Conservation (phyloP, 108 stramenopile genomes). For the Cyclostephanos invisitatus region DNA sequence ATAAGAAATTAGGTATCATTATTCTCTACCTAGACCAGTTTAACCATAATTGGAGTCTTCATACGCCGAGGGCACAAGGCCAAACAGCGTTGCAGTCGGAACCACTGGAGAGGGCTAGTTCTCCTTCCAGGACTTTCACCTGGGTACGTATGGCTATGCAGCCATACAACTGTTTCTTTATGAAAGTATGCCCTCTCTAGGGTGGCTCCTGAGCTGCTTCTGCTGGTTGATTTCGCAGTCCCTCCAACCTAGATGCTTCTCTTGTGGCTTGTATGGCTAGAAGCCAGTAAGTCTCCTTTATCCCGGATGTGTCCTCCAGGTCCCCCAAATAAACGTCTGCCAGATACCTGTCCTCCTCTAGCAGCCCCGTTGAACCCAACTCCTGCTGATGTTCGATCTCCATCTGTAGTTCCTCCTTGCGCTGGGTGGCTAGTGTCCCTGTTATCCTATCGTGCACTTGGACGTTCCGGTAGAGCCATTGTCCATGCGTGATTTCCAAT, state of each 20-base stretch:
- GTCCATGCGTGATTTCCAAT: not conserved
- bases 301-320: no score
- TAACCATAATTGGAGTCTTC: not conserved
- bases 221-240: no score
- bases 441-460: slow-evolving; percentile 10
- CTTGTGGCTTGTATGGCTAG: no score
- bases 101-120: no score
- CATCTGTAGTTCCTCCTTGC: slow-evolving; percentile 11
- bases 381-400: slow-evolving; percentile 1
- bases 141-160: no score
- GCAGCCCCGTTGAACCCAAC: slow-evolving; percentile 4
- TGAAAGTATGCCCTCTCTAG: no score
- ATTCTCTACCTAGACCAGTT: not conserved
- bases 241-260: no score
- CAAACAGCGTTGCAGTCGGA: no score
- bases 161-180: no score
- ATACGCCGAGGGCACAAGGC: not conserved
- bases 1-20: not conserved
- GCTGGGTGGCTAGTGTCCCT: not conserved
- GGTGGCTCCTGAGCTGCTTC: no score
- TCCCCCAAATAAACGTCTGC: not conserved
- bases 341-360: slow-evolving; percentile 12
- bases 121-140: no score
- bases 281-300: no score
- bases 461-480: slow-evolving; percentile 13